Conservation (phyloP, 1,139 yeast genomes). For the Debaryomyces singareniensis region DNA sequence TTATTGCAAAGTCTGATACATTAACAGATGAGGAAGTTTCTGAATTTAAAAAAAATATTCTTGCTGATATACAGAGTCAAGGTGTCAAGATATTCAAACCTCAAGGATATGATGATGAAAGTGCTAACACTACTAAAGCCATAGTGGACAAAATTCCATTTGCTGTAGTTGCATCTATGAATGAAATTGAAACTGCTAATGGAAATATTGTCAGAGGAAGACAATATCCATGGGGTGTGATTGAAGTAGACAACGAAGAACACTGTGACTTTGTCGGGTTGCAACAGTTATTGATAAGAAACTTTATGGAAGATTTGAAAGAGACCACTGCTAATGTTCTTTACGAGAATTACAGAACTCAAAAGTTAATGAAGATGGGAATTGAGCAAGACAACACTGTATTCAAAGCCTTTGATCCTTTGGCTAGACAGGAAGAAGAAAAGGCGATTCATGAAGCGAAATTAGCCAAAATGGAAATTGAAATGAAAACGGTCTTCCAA, state of each 20-base stretch:
- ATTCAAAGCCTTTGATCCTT: constrained; percentile 91
- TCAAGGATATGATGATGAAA: constrained; percentile 84
- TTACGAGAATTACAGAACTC: constrained; percentile 87
- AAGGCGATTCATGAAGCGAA: constrained; percentile 90
- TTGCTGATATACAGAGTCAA: constrained; percentile 71
- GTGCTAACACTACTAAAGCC: constrained; percentile 56
- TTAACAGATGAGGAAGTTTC: constrained; percentile 80
- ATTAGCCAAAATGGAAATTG: constrained; percentile 89
- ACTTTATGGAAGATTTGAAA: constrained; percentile 89
- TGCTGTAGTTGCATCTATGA: constrained; percentile 90
- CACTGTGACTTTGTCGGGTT: constrained; percentile 91
- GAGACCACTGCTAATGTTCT: constrained; percentile 73
- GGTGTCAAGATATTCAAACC: constrained; percentile 79
- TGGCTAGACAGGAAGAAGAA: constrained; percentile 90
- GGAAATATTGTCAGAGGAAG: constrained; percentile 90
- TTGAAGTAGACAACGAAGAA: constrained; percentile 91
- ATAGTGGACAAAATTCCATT: constrained; percentile 76
- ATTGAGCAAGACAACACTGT: constrained; percentile 89
- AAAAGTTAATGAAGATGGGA: constrained; percentile 75
- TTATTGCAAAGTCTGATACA: constrained; percentile 92
- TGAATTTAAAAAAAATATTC: constrained; percentile 67
- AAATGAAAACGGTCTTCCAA: constrained; percentile 95
- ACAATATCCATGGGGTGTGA: constrained; percentile 95
- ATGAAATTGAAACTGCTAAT: constrained; percentile 62
- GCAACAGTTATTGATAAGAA: constrained; percentile 84